phyloP scores from a whole-genome alignment of 2,329 filamentous ascomycete genomes.

The Pyrenophora teres region DNA sequence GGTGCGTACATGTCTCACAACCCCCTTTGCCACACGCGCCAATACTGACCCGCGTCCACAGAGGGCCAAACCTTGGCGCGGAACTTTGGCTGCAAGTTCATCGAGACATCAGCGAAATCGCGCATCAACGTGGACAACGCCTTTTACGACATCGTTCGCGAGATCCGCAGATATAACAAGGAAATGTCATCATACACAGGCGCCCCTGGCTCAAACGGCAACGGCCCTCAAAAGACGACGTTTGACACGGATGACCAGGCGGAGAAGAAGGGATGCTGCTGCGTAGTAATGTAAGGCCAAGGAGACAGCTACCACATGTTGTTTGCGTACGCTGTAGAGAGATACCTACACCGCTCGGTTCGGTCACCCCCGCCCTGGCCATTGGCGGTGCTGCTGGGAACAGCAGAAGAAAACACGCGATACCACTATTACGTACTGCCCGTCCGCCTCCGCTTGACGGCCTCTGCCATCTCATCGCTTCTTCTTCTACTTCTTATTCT shows the following conservation, averaged over 20 bases:
- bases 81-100: constrained; percentile 95
- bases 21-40: constrained; percentile 2
- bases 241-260: constrained; percentile 77
- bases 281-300: constrained; percentile 75
- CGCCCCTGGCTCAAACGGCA: constrained; percentile 61
- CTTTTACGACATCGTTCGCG: constrained; percentile 97
- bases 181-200: constrained; percentile 90
- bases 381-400: constrained; percentile 25
- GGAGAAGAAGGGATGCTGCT: constrained; percentile 78
- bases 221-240: constrained; percentile 58
- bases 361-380: constrained; percentile 31
- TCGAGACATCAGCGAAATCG: constrained; percentile 98
- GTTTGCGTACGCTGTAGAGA: constrained; percentile 20
- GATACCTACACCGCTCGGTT: constrained; percentile 25
- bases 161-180: constrained; percentile 97
- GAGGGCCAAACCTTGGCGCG: constrained; percentile 87
- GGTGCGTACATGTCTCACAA: constrained; percentile 62
- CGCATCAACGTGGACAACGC: constrained; percentile 98
- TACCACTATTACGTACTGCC: constrained; percentile 45
- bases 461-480: constrained; percentile 15
- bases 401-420: constrained; percentile 34
- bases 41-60: constrained; percentile 49
- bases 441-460: constrained; percentile 22
- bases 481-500: constrained; percentile 14
- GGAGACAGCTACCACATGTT: constrained; percentile 13